phyloP scores from a whole-genome alignment of 2,329 filamentous ascomycete species.

The Parafenestella ontariensis region DNA sequence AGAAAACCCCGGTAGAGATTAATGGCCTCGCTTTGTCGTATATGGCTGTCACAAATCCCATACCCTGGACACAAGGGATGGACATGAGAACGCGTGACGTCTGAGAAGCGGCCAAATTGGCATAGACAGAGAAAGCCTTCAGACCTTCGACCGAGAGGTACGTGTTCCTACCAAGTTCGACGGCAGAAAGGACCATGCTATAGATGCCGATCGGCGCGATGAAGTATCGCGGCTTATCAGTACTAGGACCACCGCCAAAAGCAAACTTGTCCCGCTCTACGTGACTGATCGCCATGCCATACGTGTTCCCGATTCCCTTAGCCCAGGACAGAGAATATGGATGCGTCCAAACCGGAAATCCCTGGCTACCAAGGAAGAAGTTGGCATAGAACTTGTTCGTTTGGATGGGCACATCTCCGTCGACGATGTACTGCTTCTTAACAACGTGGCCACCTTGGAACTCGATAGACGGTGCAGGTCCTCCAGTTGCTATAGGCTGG shows the following conservation, averaged over 20 bases:
- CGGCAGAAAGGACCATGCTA: slow-evolving; percentile 80
- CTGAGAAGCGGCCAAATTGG: slow-evolving; percentile 68
- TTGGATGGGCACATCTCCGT: slow-evolving; percentile 58
- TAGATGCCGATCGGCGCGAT: slow-evolving; percentile 85
- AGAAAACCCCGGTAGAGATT: slow-evolving; percentile 78
- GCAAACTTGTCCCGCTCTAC: slow-evolving; percentile 72
- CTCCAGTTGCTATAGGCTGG: slow-evolving; percentile 49
- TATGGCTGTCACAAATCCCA: slow-evolving; percentile 82
- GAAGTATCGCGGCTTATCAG: slow-evolving; percentile 67
- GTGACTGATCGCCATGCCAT: slow-evolving; percentile 81
- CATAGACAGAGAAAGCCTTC: slow-evolving; percentile 67
- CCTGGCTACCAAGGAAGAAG: slow-evolving; percentile 78
- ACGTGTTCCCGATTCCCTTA: slow-evolving; percentile 67
- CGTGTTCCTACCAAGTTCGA: slow-evolving; percentile 71
- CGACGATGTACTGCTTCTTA: slow-evolving; percentile 47
- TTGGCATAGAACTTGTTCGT: slow-evolving; percentile 80
- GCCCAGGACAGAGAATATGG: slow-evolving; percentile 60
- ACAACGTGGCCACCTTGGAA: slow-evolving; percentile 52
- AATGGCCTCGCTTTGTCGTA: slow-evolving; percentile 75
- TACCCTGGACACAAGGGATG: slow-evolving; percentile 87
- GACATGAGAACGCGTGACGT: slow-evolving; percentile 67
- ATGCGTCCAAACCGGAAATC: slow-evolving; percentile 73
- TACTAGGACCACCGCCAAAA: slow-evolving; percentile 26
- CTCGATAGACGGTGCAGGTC: slow-evolving; percentile 49
- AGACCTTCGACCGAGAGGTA: slow-evolving; percentile 61